These are phyloP conservation scores for Acanthamoeba healyi DNA, from an alignment of 208 protist genomes.

Conservation along the genomic window DNA sequence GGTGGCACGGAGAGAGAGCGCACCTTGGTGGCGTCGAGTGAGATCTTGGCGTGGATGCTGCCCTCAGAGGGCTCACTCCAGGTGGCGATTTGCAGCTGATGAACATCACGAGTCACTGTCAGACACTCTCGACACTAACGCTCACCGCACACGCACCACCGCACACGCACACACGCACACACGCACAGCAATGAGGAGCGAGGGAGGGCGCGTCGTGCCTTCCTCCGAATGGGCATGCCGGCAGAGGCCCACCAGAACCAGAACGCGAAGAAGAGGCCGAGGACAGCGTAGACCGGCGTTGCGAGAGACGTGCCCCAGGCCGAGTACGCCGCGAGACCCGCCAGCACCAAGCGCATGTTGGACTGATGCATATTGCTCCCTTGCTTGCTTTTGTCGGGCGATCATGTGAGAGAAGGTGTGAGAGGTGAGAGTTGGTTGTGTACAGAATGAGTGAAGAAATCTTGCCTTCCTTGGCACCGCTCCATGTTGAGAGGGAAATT, in stretches of 20 bases:
- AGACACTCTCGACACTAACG: not conserved
- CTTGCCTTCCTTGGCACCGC: too few relatives aligned
- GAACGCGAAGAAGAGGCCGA: constrained; percentile 10
- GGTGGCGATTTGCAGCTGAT: constrained; percentile 35
- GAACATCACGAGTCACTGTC: not conserved
- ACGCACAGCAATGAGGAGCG: not conserved
- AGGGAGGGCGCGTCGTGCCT: not conserved
- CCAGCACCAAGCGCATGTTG: constrained; percentile 36
- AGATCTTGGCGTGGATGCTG: constrained; percentile 69
- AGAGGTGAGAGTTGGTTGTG: too few relatives aligned
- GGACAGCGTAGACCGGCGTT: not conserved
- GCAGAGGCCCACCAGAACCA: constrained; percentile 69
- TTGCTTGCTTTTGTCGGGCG: not conserved
- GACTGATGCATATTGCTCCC: constrained; percentile 38
- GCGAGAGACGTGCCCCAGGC: constrained; percentile 50
- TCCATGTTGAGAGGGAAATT: too few relatives aligned
- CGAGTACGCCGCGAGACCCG: not conserved
- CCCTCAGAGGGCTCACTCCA: constrained; percentile 39
- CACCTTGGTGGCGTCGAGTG: constrained; percentile 60
- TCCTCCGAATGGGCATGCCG: constrained; percentile 45
- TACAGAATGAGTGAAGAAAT: too few relatives aligned
- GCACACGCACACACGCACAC: not conserved
- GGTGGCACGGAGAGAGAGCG: not conserved
- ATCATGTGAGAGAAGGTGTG: too few relatives aligned
- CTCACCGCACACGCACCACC: not conserved